Percentiles rank a stretch among this genome's conserved stretches.
Conservation (phyloP, 495 filamentous ascomycete genomes). For the Neurospora sp. region DNA sequence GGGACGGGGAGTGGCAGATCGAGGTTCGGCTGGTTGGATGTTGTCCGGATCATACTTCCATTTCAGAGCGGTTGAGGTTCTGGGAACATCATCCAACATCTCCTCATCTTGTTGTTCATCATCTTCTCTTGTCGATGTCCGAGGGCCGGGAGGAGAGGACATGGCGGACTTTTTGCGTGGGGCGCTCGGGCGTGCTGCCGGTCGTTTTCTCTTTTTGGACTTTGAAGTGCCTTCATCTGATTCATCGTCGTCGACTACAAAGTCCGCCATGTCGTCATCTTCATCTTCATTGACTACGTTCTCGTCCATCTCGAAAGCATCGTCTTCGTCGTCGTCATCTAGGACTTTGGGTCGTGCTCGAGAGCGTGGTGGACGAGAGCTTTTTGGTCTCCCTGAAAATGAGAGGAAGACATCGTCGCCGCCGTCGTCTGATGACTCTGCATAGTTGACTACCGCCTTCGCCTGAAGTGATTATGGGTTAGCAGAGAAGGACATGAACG, state of each 20-base stretch:
- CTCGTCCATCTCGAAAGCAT: slow-evolving; percentile 56
- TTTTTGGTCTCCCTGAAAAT: slow-evolving; percentile 19
- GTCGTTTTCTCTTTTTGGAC: slow-evolving; percentile 64
- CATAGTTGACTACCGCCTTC: slow-evolving; percentile 52
- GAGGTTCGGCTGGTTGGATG: slow-evolving; percentile 46
- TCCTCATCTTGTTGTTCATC: slow-evolving; percentile 17
- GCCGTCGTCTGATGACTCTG: slow-evolving; percentile 54
- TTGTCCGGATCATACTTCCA: slow-evolving; percentile 83
- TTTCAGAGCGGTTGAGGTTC: slow-evolving; percentile 67
- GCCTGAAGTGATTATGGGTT: slow-evolving; percentile 27
- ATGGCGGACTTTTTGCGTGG: slow-evolving; percentile 48
- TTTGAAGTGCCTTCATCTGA: slow-evolving; percentile 40
- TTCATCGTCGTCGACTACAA: slow-evolving; percentile 82
- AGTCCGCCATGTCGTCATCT: slow-evolving; percentile 67
- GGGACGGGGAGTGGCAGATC: slow-evolving; percentile 22
- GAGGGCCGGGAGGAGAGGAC: slow-evolving; percentile 28
- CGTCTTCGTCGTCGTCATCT: slow-evolving; percentile 41
- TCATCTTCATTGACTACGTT: slow-evolving; percentile 53
- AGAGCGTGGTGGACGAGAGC: slow-evolving; percentile 22
- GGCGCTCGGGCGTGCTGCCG: slow-evolving; percentile 38
- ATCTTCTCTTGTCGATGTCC: not conserved
- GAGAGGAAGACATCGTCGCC: slow-evolving; percentile 47
- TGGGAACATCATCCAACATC: slow-evolving; percentile 43
- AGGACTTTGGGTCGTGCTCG: slow-evolving; percentile 19
- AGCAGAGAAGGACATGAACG: not conserved